Conservation (phyloP, 495 filamentous ascomycete genomes). For the Cenococcum geophilum region DNA sequence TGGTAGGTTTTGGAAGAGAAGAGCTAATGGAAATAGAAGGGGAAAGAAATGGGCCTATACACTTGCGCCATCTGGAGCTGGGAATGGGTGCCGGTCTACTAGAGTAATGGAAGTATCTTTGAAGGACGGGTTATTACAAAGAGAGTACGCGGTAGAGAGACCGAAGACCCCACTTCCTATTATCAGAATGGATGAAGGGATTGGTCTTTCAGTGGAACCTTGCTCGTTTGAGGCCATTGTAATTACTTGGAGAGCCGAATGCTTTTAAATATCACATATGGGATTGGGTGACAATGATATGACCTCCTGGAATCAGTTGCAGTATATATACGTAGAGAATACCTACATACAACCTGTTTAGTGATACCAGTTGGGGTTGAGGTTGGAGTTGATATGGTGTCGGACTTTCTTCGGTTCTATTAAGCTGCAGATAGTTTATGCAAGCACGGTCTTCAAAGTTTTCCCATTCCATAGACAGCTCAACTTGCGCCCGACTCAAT, state of each 20-base stretch:
- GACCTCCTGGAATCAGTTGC: no score
- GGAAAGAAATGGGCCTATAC: conserved; percentile 12
- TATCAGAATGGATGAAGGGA: conserved; percentile 43
- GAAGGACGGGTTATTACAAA: conserved; percentile 43
- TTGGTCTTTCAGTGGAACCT: background rate
- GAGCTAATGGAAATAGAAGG: background rate
- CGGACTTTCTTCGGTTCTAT: conserved; percentile 4
- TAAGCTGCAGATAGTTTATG: no score
- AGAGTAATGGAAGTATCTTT: conserved; percentile 50
- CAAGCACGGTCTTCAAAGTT: no score
- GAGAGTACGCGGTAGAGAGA: conserved; percentile 56
- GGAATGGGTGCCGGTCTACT: conserved; percentile 50
- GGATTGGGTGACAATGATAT: no score
- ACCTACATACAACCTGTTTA: no score
- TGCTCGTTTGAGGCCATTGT: conserved; percentile 1
- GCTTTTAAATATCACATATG: background rate
- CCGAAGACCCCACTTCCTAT: conserved; percentile 63
- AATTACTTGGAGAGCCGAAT: background rate
- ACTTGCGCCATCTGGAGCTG: conserved; percentile 31
- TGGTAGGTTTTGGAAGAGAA: background rate
- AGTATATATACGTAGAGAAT: no score
- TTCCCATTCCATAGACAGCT: background rate
- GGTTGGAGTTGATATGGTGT: background rate
- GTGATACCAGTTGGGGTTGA: no score
- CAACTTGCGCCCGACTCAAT: background rate